Conservation (phyloP, 73 alveolate genomes). For the Paramecium primaurelia region DNA sequence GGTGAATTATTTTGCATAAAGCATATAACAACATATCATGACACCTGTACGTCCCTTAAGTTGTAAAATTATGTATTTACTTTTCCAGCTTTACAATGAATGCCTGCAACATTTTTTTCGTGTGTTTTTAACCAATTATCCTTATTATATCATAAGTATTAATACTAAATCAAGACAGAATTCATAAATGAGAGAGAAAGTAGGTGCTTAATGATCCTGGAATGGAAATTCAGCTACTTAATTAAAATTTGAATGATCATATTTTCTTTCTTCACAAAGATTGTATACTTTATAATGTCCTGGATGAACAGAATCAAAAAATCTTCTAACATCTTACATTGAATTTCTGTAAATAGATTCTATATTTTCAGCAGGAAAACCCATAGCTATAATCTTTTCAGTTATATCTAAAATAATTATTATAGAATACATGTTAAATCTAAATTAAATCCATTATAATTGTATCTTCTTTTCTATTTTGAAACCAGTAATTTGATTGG, state of each 20-base stretch:
- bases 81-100: constrained; percentile 98
- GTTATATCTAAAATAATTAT: constrained; percentile 65
- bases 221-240: constrained; percentile 56
- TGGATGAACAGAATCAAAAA: constrained; percentile 80
- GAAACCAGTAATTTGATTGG: constrained; percentile 41
- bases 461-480: constrained; percentile 6
- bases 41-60: constrained; percentile 94
- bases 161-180: constrained; percentile 46
- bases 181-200: constrained; percentile 44
- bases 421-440: constrained; percentile 11
- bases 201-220: constrained; percentile 62
- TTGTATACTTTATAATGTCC: constrained; percentile 82
- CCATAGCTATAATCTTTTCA: constrained; percentile 86
- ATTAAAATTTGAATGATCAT: constrained; percentile 30
- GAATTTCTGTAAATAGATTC: constrained; percentile 86
- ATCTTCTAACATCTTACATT: constrained; percentile 70
- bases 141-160: neutral
- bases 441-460: constrained; percentile 37
- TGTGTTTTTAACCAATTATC: constrained; percentile 44
- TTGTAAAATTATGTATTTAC: neutral
- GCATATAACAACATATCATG: constrained; percentile 88
- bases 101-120: constrained; percentile 85
- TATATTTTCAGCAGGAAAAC: constrained; percentile 84
- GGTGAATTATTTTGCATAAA: constrained; percentile 75
- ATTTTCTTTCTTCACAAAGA: constrained; percentile 82